Base-by-base conservation (phyloP, 805 yeast species). In the Hanseniaspora thailandica region DNA sequence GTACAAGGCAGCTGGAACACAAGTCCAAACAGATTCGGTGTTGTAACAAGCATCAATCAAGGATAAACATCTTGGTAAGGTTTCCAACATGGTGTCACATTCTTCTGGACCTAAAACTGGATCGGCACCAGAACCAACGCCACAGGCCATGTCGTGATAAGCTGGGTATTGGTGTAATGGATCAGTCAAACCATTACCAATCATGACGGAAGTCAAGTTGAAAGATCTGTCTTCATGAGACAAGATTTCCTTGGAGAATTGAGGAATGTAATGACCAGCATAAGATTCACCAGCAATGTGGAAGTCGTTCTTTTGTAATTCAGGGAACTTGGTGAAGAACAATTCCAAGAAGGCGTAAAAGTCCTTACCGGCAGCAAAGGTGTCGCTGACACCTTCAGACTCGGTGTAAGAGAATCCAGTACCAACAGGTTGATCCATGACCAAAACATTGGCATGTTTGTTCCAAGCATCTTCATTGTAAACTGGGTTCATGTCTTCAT, bases 81-180 rank as follows among this genome's bases (percentile, higher is more conserved):
- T 67, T 49, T 72, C 73, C 54, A 76, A 74, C 84, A 90, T 81
- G 31, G 71, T 69, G 50, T 78, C 76, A 72, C 98, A 90, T 61
- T 84, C 83, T 56, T 83, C 87, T 54, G 86, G 93, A 35, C 77
- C 70, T 58, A 88, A 71, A 5, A 87, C 86, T 15, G 89, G 73
- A 36, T 84, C 83, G 60, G 76, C 80, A 38, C 95, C 96, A 23
- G 53, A 47, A 60, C 96, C 95, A 63, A 80, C 74, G 58, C 96
- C 96, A 71, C 96, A 88, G 13, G 95, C 96, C 96, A 87, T 88
- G 67, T 94, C 95, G 65, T 83, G 81, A 67, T 83, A 86, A 69
- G 78, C 77, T 57, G 77, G 78, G 68, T 82, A 82, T 70, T 86
- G 96, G 57, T 78, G 75, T 65, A 84, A 76, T 9, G 94, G 82